These are phyloP conservation scores for Epipyxis sp. DNA, from an alignment of 108 stramenopile genomes.

Conservation along the genomic window DNA sequence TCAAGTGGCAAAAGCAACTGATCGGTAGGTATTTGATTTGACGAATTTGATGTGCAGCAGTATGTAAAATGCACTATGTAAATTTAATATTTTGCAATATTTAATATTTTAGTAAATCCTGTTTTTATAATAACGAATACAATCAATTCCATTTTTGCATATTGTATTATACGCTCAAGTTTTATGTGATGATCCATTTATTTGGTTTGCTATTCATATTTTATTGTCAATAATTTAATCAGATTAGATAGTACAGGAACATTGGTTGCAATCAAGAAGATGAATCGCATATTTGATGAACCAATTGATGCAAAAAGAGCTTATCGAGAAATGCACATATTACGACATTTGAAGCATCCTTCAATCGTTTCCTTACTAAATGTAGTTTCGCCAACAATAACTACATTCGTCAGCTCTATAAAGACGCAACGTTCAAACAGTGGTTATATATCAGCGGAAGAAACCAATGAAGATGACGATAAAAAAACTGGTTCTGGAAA, in stretches of 20 bases:
- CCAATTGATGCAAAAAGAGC: constrained; percentile 68
- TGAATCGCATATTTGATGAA: constrained; percentile 85
- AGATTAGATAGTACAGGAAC: too few relatives aligned
- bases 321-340: constrained; percentile 80
- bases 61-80: too few relatives aligned
- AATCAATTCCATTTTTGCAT: too few relatives aligned
- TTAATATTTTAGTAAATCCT: too few relatives aligned
- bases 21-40: constrained; percentile 51
- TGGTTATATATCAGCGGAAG: neutral
- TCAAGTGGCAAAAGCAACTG: constrained; percentile 89
- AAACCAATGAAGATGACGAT: neutral
- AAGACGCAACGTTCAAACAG: constrained; percentile 50
- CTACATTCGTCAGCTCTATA: constrained; percentile 83
- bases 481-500: neutral
- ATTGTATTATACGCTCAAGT: too few relatives aligned
- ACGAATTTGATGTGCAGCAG: neutral
- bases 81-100: too few relatives aligned
- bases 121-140: too few relatives aligned
- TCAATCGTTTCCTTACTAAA: neutral
- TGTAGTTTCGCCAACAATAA: constrained; percentile 61
- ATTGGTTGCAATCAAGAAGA: constrained; percentile 95
- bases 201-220: too few relatives aligned
- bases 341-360: constrained; percentile 65
- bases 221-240: too few relatives aligned
- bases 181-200: too few relatives aligned